phyloP scores from a whole-genome alignment of 129 eudicot genomes.

The Saussurea involucrata region DNA sequence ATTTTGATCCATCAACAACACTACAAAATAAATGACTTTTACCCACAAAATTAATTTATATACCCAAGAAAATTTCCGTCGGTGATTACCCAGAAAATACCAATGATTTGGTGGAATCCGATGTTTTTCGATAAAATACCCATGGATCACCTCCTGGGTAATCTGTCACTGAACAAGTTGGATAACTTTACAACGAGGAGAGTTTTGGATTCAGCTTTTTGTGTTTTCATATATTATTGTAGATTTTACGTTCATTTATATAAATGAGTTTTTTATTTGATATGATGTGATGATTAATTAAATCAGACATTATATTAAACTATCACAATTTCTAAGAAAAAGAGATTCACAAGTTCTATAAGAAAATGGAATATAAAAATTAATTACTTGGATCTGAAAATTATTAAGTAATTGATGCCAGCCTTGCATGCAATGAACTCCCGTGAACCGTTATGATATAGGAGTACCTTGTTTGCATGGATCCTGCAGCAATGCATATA shows the following conservation, averaged over 20 bases:
- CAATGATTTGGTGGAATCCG: no score
- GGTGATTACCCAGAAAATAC: no score
- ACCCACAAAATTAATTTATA: no score
- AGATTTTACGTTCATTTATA: not conserved
- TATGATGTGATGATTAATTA: not conserved
- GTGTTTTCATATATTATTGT: not conserved
- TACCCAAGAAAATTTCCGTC: no score
- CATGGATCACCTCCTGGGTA: no score
- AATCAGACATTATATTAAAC: not conserved
- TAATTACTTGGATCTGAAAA: conserved; percentile 8
- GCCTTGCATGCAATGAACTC: conserved; percentile 19
- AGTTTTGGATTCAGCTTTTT: not conserved
- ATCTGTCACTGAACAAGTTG: no score
- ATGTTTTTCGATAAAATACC: no score
- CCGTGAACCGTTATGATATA: conserved; percentile 15
- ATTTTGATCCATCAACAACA: not conserved
- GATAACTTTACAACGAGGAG: not conserved
- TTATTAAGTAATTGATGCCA: conserved; percentile 14
- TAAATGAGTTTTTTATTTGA: not conserved
- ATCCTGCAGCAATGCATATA: conserved; percentile 3
- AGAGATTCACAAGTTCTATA: not conserved
- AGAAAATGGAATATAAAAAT: no score
- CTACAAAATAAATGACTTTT: no score
- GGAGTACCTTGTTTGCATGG: conserved; percentile 1
- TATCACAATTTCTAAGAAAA: not conserved